Conservation (phyloP, 768 basidiomycete species). For the Leucocoprinus birnbaumii region DNA sequence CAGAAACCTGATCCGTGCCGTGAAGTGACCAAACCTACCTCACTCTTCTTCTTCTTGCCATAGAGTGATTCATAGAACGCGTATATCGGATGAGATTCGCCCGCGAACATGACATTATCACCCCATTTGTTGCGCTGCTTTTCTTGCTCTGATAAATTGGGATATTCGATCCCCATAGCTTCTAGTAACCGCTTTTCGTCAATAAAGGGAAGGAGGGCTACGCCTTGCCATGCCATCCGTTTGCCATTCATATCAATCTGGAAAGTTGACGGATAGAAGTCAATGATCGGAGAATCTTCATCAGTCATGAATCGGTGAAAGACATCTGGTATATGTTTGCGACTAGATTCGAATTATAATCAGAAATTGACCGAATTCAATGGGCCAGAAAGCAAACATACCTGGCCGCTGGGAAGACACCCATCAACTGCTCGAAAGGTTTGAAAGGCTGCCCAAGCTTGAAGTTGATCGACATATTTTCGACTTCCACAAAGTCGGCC, state of each 20-base stretch:
- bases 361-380: constrained; percentile 8
- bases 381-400: constrained; percentile 26
- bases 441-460: constrained; percentile 85
- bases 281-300: constrained; percentile 86
- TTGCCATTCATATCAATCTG: constrained; percentile 99
- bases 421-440: constrained; percentile 97
- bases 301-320: constrained; percentile 90
- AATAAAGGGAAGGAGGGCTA: constrained; percentile 95
- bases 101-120: constrained; percentile 76
- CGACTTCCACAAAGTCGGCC: constrained; percentile 83
- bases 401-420: constrained; percentile 95
- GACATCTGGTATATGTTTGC: constrained; percentile 79
- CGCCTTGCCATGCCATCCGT: constrained; percentile 99
- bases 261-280: constrained; percentile 92
- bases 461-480: constrained; percentile 78
- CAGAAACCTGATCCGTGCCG: constrained; percentile 7
- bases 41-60: constrained; percentile 79
- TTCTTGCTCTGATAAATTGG: constrained; percentile 78
- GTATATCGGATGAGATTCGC: constrained; percentile 83
- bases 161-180: constrained; percentile 72
- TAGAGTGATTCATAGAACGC: constrained; percentile 87
- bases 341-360: constrained; percentile 41
- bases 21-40: constrained; percentile 45
- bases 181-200: constrained; percentile 79
- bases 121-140: constrained; percentile 83